Base-by-base conservation (phyloP, 106 monocot species). In the Dactylorhiza incarnata region DNA sequence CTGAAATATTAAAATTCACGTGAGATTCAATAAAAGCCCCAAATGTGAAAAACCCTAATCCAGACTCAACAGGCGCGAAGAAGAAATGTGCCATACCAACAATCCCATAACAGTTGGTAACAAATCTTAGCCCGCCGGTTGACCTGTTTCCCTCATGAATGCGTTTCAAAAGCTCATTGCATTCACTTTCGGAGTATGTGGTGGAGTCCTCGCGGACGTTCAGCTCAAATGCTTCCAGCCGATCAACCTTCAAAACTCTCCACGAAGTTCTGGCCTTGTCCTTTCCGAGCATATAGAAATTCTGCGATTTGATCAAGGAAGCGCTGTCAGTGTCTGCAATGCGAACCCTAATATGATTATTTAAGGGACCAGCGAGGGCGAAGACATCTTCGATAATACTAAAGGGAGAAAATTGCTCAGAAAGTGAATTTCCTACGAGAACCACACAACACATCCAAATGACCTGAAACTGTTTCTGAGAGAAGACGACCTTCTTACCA, bases 31-130 rank as follows among this genome's bases (percentile, higher is more conserved):
- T 72, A 49, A 49, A 29, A 22, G 25, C 14, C 9, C 66, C 65
- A 23, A 74, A 61, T 22, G 59, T 45, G 44, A 9, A 16, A 23
- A 72, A 72, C 48, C 72, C 16, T 17, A 3, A 46, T 29, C 6
- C 69, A 69, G 45, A 45, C 16, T 45, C 17, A 69, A 44, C 0
- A 17, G 44, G 13, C 2, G 3, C 44, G 4, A 69, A 9, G n/a
- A 72, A 61, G 37, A 37, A 44, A 67, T 17, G 69, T 46, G 7
- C 25, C 87, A 62, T 84, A 99, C 99, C 99, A 76, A 99, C 80
- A 86, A 99, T 94, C 47, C 99, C 99, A 78, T 94, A 90, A 74
- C 94, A 99, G 47, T 78, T 82, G 49, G 94, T 92, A 24, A 94
- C 85, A 74, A 91, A 92, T 71, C 87, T 94, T 61, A 99, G 81